Conservation (phyloP, 371 early-diverging fungal genomes). For the Mucor indicus region DNA sequence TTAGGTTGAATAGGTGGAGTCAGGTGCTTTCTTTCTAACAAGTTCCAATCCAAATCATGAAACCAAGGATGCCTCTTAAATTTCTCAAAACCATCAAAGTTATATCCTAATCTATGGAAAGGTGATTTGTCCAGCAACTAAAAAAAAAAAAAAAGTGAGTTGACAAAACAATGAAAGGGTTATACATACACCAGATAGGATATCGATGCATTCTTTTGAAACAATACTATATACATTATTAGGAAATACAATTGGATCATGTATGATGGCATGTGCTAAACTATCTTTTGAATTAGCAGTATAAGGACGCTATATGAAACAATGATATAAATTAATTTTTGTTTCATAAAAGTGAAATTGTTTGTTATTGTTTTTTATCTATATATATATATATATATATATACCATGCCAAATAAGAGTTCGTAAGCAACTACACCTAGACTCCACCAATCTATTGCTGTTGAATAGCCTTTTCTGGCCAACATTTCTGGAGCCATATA, state of each 20-base stretch:
- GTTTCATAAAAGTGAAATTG: not conserved
- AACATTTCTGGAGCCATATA: constrained; percentile 82
- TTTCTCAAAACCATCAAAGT: constrained; percentile 43
- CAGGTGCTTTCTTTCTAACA: constrained; percentile 49
- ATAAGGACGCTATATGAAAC: constrained; percentile 65
- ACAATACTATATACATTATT: constrained; percentile 42
- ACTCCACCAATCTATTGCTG: constrained; percentile 86
- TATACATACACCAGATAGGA: constrained; percentile 33
- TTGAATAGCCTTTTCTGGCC: constrained; percentile 64
- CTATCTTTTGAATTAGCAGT: constrained; percentile 68
- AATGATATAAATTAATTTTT: not conserved
- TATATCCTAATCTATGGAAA: constrained; percentile 51
- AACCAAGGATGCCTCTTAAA: constrained; percentile 66
- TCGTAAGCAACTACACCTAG: constrained; percentile 83
- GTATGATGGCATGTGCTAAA: constrained; percentile 56
- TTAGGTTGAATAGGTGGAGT: constrained; percentile 44
- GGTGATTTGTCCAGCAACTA: constrained; percentile 63
- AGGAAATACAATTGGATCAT: constrained; percentile 59
- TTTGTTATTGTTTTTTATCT: constrained; percentile 2
- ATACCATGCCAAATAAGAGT: constrained; percentile 68
- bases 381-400: not conserved
- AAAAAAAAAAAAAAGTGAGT: not conserved
- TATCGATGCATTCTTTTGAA: constrained; percentile 53
- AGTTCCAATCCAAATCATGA: constrained; percentile 55
- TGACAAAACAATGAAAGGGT: not conserved